Conservation (phyloP, 192 early-diverging fungal genomes). For the Backusella australiensis region DNA sequence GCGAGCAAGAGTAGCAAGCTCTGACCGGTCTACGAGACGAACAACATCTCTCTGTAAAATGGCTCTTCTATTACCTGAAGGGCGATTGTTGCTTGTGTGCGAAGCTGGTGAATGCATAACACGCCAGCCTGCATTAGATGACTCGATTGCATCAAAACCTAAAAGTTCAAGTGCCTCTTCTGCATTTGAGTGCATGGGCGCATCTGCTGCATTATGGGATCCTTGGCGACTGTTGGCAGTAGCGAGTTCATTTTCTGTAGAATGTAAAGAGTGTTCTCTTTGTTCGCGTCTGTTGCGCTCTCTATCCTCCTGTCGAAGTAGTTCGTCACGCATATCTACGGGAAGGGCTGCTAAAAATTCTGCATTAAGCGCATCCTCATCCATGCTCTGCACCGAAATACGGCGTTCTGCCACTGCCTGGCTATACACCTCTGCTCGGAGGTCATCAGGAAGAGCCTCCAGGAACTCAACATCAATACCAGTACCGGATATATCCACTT, state of each 20-base stretch:
- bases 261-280: constrained; percentile 34
- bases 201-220: not conserved
- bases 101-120: not conserved
- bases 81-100: not conserved
- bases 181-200: not conserved
- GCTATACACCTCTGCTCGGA: constrained; percentile 88
- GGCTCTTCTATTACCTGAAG: constrained; percentile 32
- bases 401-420: constrained; percentile 58
- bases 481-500: constrained; percentile 87
- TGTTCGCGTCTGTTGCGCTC: constrained; percentile 63
- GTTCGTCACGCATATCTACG: constrained; percentile 85
- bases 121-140: not conserved
- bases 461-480: constrained; percentile 95
- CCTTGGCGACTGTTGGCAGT: not conserved
- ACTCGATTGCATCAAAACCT: not conserved
- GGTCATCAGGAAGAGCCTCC: constrained; percentile 89
- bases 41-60: constrained; percentile 59
- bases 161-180: not conserved
- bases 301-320: constrained; percentile 70
- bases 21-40: constrained; percentile 78
- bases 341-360: constrained; percentile 94
- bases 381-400: constrained; percentile 26
- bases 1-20: constrained; percentile 80
- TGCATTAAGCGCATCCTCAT: constrained; percentile 54
- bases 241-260: constrained; percentile 3